Conservation (phyloP, 129 eudicot species). For the Cynara cardunculus region DNA sequence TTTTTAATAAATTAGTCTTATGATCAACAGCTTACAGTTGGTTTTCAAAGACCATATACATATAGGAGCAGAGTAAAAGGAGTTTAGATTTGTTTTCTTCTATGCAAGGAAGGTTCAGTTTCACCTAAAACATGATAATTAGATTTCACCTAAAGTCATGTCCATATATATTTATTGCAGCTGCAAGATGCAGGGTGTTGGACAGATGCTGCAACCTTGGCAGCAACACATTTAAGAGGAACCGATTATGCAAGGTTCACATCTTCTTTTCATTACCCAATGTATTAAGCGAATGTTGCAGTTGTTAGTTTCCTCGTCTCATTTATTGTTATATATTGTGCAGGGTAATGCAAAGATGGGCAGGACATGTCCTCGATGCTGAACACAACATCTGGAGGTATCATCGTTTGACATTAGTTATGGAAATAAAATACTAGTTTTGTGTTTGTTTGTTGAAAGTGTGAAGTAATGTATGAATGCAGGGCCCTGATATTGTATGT, state of each 20-base stretch:
- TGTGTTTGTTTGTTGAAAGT: no score
- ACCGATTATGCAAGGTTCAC: constrained; percentile 87
- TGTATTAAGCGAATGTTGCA: background rate
- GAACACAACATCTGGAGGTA: constrained; percentile 99
- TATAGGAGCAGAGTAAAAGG: no score
- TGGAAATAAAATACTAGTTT: no score
- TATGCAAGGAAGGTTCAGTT: background rate
- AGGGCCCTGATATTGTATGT: constrained; percentile 90
- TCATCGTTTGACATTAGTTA: background rate
- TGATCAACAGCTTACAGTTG: background rate
- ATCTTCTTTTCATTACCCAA: constrained; percentile 16
- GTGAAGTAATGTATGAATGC: constrained; percentile 1
- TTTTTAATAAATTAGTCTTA: background rate
- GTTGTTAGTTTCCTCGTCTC: no score
- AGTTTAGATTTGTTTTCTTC: no score
- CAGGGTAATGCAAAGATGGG: constrained; percentile 99
- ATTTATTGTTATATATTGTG: background rate
- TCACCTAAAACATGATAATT: background rate
- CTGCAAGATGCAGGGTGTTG: constrained; percentile 99
- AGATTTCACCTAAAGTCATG: constrained; percentile 2
- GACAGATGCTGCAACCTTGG: constrained; percentile 99
- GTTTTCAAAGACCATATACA: background rate
- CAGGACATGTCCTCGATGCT: constrained; percentile 68
- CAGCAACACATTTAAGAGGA: constrained; percentile 96
- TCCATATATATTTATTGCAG: constrained; percentile 37